These are phyloP conservation scores for Hymenoscyphus linearis DNA, from an alignment of 2,329 filamentous ascomycete genomes.

Conservation along the genomic window DNA sequence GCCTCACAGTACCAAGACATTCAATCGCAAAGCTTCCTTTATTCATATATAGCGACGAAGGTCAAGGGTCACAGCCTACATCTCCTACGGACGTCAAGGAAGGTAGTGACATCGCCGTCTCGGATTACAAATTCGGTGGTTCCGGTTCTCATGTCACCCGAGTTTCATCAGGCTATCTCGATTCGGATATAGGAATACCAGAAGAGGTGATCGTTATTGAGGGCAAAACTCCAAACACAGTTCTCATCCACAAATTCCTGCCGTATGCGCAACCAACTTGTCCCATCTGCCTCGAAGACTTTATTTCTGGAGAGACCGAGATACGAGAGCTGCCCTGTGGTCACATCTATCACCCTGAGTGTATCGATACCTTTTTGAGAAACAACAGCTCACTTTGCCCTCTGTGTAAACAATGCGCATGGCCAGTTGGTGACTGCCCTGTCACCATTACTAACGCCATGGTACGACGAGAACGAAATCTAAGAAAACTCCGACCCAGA, in stretches of 20 bases:
- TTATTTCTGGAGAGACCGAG: constrained; percentile 59
- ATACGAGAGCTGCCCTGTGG: constrained; percentile 85
- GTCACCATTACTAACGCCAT: constrained; percentile 73
- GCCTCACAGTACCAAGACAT: constrained; percentile 67
- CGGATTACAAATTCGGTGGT: neutral
- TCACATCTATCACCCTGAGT: constrained; percentile 90
- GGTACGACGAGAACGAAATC: constrained; percentile 73
- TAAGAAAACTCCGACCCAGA: constrained; percentile 42
- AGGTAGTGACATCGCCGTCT: neutral
- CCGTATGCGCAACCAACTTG: constrained; percentile 74
- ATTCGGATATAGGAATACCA: neutral
- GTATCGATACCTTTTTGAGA: constrained; percentile 79
- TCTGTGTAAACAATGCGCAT: constrained; percentile 77
- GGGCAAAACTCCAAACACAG: constrained; percentile 6
- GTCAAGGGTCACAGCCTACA: constrained; percentile 35
- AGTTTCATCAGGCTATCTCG: neutral
- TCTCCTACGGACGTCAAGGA: constrained; percentile 29
- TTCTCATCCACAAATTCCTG: constrained; percentile 26
- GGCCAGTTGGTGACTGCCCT: constrained; percentile 64
- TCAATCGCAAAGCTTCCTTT: constrained; percentile 71
- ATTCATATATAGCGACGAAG: constrained; percentile 66
- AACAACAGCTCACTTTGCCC: constrained; percentile 83
- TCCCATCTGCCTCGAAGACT: constrained; percentile 85
- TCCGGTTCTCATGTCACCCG: constrained; percentile 1
- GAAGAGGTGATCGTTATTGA: neutral